Evolutionary conservation across 192 early-diverging fungal species (phyloP), one percentile per base, ranked within the genome.

Genomic region (Diversispora epigaea): DNA sequence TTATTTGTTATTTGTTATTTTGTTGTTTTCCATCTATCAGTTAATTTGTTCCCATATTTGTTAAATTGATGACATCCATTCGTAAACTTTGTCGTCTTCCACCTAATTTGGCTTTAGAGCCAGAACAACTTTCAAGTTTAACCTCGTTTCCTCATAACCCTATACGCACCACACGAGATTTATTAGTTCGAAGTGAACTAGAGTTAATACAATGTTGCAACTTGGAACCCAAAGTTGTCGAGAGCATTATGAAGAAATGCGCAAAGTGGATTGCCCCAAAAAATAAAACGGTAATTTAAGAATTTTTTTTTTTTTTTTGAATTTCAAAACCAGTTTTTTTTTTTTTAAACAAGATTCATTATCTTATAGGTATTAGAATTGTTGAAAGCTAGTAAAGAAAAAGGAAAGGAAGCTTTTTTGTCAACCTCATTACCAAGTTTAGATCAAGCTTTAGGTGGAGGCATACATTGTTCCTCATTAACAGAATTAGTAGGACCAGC

Each of bases 401-500:
- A 70, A 4, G 8, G 22, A 55, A 55, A 70, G 55, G 22, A 15
- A 47, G 57, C 71, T 32, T 73, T 73, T n/a, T 62, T 73, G 4
- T 39, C 71, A 46, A 73, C 71, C 12, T 57, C 57, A 32, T 44
- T 73, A n/a, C 21, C n/a, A 17, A 21, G 43, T 12, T 52, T 73
- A 60, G 71, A 73, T 45, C 6, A 21, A 40, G 71, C 58, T 14
- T 49, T 73, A 47, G 32, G 60, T 62, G 71, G 71, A 21, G 71
- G 71, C 14, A 73, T 73, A 54, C 58, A 32, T 17, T 73, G 40
- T 11, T 58, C 71, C 6, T 73, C 71, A 43, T 14, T 73, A 10
- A 73, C 71, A 15, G 71, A 73, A 62, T 19, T 73, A 47, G 71
- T 73, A 44, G 71, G 71, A 1, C 57, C 71, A 12, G 11, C 71